A percentile compares a stretch with the other conserved stretches of the same genome.
Evolutionary conservation across 306 rosid species (phyloP).

Genomic region (Potentilla sterilis): DNA sequence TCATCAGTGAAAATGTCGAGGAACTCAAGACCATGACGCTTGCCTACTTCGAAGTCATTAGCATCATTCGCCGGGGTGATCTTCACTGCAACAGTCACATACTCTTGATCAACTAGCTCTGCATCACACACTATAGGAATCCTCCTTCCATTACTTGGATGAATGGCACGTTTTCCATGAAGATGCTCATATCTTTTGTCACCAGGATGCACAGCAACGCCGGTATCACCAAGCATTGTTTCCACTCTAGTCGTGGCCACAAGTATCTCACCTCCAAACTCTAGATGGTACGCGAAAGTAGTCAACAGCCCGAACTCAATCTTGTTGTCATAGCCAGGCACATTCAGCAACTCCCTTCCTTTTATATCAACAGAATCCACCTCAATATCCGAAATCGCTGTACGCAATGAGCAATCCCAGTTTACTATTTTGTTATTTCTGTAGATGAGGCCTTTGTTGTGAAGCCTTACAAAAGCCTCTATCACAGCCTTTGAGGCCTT

Average conservation of each 20-base stretch:
- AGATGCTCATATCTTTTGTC: conserved; percentile 65
- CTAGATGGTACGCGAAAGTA: too few species aligned
- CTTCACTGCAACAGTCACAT: conserved; percentile 97
- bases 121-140: conserved; percentile 78
- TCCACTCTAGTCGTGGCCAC: conserved; percentile 93
- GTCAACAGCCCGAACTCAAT: too few species aligned
- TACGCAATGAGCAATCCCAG: too few species aligned
- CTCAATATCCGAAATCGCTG: too few species aligned
- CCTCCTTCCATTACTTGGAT: conserved; percentile 79
- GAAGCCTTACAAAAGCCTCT: too few species aligned
- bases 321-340: too few species aligned
- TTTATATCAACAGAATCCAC: too few species aligned
- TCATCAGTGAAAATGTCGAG: conserved; percentile 77
- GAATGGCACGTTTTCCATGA: conserved; percentile 82
- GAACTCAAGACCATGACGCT: conserved; percentile 74
- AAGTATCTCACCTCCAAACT: conserved; percentile 46
- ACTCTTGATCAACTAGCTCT: conserved; percentile 74
- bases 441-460: too few species aligned
- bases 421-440: too few species aligned
- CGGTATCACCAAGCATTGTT: conserved; percentile 96
- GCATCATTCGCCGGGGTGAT: conserved; percentile 99
- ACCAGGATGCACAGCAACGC: conserved; percentile 75
- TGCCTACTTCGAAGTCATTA: conserved; percentile 90
- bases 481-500: too few species aligned
- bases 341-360: too few species aligned